Evolutionary conservation across 1,284 basidiomycete species (phyloP), one percentile per base, ranked within the genome.

Genomic region (Inonotus obliquus): DNA sequence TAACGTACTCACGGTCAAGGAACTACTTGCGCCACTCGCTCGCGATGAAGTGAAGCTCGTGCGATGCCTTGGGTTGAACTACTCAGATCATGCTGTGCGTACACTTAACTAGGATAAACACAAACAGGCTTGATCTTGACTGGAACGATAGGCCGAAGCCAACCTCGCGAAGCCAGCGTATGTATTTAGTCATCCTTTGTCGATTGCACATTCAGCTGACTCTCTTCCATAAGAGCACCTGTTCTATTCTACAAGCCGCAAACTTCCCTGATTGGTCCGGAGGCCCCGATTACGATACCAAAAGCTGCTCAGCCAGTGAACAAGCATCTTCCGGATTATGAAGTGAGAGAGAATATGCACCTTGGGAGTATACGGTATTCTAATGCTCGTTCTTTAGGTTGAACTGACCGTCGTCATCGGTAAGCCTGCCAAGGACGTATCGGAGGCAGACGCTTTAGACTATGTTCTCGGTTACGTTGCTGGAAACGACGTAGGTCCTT

Each of bases 361-460:
- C 2, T 55, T 14, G 2, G 23, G 2, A 7, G 44, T 17, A 1
- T n/a, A 21, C 27, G 4, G 47, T 56, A 6, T 39, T 19, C 51
- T 23, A 25, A 17, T 52, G 7, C 21, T 25, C 9, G 10, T 13
- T 29, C 25, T 13, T 2, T 19, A 61, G 60, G 87, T 92, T 53
- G 94, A 97, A 69, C 76, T 97, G 13, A 90, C 85, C 39, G 82
- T 96, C 65, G 87, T 96, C 61, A 91, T 96, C 51, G 92, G 91
- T 19, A 90, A 88, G 68, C 71, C 83, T 0, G 88, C 89, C 53
- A 91, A 88, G 75, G 76, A 96, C 68, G 91, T 95, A 7, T 78
- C 80, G 0, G 87, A 89, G 67, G 81, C 77, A 0, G 82, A 94
- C 3, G 92, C 93, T 0, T 75, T 94, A 55, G 84, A 92, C 68